These are phyloP conservation scores for Boletus tomentosulus DNA, from an alignment of 768 basidiomycete genomes.

Conservation along the genomic window DNA sequence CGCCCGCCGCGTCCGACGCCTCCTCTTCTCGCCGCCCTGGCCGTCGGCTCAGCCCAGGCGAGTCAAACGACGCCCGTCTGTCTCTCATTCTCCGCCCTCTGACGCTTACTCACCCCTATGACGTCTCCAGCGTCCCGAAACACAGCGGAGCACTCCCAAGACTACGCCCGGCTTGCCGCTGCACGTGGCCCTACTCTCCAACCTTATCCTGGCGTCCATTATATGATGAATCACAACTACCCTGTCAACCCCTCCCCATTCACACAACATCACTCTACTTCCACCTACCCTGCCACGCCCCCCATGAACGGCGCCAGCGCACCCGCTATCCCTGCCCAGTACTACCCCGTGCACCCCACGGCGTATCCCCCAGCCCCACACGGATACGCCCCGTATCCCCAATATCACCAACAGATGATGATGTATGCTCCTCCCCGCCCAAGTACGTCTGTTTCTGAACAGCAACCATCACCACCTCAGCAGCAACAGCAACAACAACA, in stretches of 20 bases:
- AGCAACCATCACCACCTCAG: conserved; percentile 22
- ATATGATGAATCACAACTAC: conserved; percentile 70
- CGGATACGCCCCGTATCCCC: conserved; percentile 54
- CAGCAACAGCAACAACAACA: conserved; percentile 23
- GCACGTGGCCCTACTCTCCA: conserved; percentile 44
- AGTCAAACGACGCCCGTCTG: conserved; percentile 17
- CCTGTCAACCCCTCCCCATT: conserved; percentile 55
- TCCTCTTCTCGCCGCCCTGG: conserved; percentile 24
- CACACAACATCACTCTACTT: conserved; percentile 38
- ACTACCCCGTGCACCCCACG: conserved; percentile 56
- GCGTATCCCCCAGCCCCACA: conserved; percentile 44
- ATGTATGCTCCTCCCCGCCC: conserved; percentile 53
- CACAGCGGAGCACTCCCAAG: conserved; percentile 20
- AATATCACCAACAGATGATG: conserved; percentile 56
- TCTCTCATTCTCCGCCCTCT: conserved; percentile 1
- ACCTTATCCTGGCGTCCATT: conserved; percentile 53
- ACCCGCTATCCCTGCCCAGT: conserved; percentile 40
- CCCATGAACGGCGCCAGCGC: conserved; percentile 38
- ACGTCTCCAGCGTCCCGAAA: conserved; percentile 16
- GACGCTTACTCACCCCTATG: conserved; percentile 4
- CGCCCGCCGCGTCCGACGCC: conserved; percentile 16
- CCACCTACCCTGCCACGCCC: conserved; percentile 32
- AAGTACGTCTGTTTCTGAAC: conserved; percentile 35
- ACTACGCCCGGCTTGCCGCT: conserved; percentile 30
- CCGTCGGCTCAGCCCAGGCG: conserved; percentile 27